Conservation (phyloP, 2,329 filamentous ascomycete species). For the Verruconis gallopava region DNA sequence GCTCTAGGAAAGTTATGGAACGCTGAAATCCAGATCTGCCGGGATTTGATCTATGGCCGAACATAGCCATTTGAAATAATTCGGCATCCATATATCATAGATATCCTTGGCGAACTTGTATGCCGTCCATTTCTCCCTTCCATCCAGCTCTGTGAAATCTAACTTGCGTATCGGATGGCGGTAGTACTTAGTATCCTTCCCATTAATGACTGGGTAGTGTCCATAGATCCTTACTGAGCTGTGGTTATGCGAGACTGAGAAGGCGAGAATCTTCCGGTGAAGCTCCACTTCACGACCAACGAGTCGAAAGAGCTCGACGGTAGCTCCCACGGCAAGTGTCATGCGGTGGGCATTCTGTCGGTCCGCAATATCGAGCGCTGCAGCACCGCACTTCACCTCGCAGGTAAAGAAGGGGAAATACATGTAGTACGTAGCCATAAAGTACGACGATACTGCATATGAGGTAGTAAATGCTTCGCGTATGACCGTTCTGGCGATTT, state of each 20-base stretch:
- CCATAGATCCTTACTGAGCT: slow-evolving; percentile 8
- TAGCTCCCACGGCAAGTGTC: slow-evolving; percentile 8
- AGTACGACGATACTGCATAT: background rate
- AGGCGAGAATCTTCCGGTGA: slow-evolving; percentile 4
- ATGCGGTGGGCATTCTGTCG: slow-evolving; percentile 15
- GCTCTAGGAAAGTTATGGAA: no score
- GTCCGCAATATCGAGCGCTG: slow-evolving; percentile 15
- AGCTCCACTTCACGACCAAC: slow-evolving; percentile 2
- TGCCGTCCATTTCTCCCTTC: no score
- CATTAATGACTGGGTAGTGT: slow-evolving; percentile 8
- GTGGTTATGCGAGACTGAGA: slow-evolving; percentile 7
- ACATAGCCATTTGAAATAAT: no score
- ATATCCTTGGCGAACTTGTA: no score
- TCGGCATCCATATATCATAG: no score
- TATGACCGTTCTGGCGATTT: background rate
- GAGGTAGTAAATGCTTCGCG: background rate
- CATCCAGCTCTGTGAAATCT: no score
- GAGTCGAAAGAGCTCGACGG: slow-evolving; percentile 7
- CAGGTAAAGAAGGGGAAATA: slow-evolving; percentile 15
- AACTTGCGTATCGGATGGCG: no score
- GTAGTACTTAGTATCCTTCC: slow-evolving; percentile 10
- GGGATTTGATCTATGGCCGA: no score
- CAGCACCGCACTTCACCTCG: slow-evolving; percentile 14
- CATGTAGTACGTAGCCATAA: slow-evolving; percentile 14
- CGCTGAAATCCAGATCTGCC: no score